Base-by-base conservation (phyloP, 352 stramenopile genomes). In the Phytopythium sindhum region DNA sequence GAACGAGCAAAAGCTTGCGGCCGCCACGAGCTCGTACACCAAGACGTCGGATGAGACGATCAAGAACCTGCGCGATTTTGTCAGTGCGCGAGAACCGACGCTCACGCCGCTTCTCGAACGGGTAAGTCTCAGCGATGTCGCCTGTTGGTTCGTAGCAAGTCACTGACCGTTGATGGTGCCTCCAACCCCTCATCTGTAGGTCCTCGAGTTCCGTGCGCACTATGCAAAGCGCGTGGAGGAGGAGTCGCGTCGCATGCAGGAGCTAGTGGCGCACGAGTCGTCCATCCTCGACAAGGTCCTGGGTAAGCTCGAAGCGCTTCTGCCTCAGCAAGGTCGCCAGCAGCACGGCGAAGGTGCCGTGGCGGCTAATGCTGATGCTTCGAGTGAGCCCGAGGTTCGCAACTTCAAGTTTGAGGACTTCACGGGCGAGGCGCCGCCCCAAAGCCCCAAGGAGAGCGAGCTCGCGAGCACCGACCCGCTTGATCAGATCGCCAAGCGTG, bases 1-100 rank as follows among this genome's bases (percentile, higher is more conserved):
- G 65, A 94, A 94, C 56, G 83, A 94, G 54, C 80, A 94, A 70
- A 95, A 95, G 61, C 71, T 93, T 26, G 77, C 81, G 24, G 53
- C 75, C 11, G 74, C 76, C 51, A 91, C 82, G 12, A 86, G 80
- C 52, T 66, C 80, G 42, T 95, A 95, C 63, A 81, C 72, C 12
- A 87, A 86, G 35, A 64, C 72, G 14, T 90, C 84, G 4, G 86
- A 95, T 35, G 64, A 66, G 1, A 86, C 87, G 23, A 75, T 93
- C 24, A 64, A 67, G 0, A 74, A 84, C 51, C 65, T 95, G 6
- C 77, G 81, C 9, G 74, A 80, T 8, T 95, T 95, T 54, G 73
- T 87, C 24, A 65, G 68, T 47, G 72, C 77, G 28, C 75, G 84
- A 29, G 86, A 95, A 45, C 59, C 77, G 19, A 84, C 81, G 9